Evolutionary conservation across 2,329 filamentous ascomycete species (phyloP).

Genomic region (Fusarium subtropicale): DNA sequence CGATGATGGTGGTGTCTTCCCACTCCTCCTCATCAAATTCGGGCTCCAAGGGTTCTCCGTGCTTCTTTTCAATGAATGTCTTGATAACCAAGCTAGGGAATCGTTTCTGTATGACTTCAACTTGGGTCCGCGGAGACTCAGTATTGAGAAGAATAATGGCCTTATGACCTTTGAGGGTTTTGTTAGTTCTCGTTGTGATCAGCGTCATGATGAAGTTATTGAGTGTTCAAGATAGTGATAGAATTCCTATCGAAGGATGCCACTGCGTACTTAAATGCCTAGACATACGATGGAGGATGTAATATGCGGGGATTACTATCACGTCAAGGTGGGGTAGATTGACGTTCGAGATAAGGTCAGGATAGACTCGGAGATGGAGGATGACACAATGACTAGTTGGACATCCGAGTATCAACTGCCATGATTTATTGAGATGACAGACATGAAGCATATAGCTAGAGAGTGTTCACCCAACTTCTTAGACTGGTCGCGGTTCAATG

Average conservation of each 20-base stretch:
- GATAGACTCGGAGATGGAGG: not conserved
- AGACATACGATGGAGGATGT: not conserved
- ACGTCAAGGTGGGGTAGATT: constrained; percentile 45
- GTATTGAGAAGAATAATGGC: constrained; percentile 57
- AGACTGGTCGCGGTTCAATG: too few relatives aligned
- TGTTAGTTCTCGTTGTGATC: constrained; percentile 45
- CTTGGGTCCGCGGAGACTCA: constrained; percentile 49
- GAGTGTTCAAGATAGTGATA: rapidly evolving
- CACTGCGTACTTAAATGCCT: constrained; percentile 1
- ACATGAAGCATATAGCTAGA: too few relatives aligned
- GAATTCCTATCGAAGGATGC: rapidly evolving
- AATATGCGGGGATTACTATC: constrained; percentile 35
- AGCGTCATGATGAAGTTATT: constrained; percentile 29
- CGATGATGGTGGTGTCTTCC: constrained; percentile 61
- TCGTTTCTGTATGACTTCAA: constrained; percentile 52
- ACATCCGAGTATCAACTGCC: not conserved
- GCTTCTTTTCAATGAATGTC: constrained; percentile 44
- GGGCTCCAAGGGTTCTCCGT: constrained; percentile 45
- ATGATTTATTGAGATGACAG: not conserved
- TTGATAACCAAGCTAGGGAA: constrained; percentile 60
- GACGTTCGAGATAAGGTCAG: constrained; percentile 32
- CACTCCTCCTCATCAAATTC: constrained; percentile 55
- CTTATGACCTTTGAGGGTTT: constrained; percentile 61
- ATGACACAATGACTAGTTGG: constrained; percentile 2
- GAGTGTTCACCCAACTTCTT: too few relatives aligned